Conservation (phyloP, 805 yeast species). For the Tetrapisispora pingtungensis region DNA sequence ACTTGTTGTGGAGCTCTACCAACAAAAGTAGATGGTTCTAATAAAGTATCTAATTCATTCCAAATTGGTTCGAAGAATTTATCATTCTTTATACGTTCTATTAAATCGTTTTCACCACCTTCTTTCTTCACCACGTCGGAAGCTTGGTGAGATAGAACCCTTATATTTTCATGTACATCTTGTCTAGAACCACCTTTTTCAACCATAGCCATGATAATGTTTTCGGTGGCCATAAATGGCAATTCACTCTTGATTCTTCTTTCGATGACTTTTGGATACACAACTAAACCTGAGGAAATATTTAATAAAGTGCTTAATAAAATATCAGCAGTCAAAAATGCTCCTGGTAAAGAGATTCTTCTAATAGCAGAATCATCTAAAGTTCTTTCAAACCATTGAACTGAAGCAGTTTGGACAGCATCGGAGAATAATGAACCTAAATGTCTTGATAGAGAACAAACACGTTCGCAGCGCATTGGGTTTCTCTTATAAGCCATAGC, state of each 20-base stretch:
- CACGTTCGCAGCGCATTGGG: constrained; percentile 99
- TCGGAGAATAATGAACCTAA: constrained; percentile 84
- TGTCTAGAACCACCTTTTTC: constrained; percentile 96
- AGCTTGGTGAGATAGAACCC: constrained; percentile 95
- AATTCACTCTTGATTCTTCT: constrained; percentile 89
- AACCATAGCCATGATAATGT: constrained; percentile 99
- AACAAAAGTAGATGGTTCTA: constrained; percentile 89
- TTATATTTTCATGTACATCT: constrained; percentile 94
- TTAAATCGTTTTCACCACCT: constrained; percentile 97
- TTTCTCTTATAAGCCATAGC: constrained; percentile 99
- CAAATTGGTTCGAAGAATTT: constrained; percentile 84
- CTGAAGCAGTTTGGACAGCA: constrained; percentile 93
- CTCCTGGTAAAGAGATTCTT: constrained; percentile 92
- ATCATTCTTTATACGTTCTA: constrained; percentile 71
- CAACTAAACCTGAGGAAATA: constrained; percentile 91
- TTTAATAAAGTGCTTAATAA: constrained; percentile 79
- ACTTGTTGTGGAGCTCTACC: constrained; percentile 99
- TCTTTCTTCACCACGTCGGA: constrained; percentile 94
- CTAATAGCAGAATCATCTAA: constrained; percentile 96
- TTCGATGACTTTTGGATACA: constrained; percentile 96
- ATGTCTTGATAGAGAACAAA: constrained; percentile 96
- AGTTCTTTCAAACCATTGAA: constrained; percentile 99
- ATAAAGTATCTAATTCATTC: constrained; percentile 65
- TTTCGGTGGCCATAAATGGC: constrained; percentile 99
- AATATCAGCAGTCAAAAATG: constrained; percentile 92